phyloP scores from a whole-genome alignment of 2,329 filamentous ascomycete species.

The Colletotrichum theobromicola region DNA sequence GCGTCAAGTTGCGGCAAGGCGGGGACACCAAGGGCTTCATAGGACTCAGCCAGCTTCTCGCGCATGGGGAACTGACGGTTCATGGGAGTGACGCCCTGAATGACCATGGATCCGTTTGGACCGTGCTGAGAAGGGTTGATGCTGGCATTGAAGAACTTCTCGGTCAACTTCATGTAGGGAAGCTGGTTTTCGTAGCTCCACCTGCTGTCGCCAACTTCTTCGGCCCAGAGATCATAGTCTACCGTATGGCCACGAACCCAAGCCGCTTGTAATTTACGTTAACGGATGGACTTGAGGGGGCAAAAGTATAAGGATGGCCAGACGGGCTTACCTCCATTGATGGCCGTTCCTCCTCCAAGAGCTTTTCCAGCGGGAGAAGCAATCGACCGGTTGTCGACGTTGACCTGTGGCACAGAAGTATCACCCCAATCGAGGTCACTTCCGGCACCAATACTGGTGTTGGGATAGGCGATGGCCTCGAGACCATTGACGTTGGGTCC shows the following conservation, averaged over 20 bases:
- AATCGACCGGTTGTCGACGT: conserved; percentile 16
- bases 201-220: conserved; percentile 35
- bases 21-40: conserved; percentile 42
- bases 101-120: conserved; percentile 39
- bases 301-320: neutral
- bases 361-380: conserved; percentile 37
- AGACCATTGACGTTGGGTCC: conserved; percentile 34
- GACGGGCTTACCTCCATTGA: conserved; percentile 40
- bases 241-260: conserved; percentile 48
- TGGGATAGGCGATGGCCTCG: conserved; percentile 28
- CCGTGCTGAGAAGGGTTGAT: conserved; percentile 40
- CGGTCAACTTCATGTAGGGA: conserved; percentile 48
- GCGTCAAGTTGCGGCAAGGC: conserved; percentile 29
- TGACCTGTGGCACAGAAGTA: conserved; percentile 31
- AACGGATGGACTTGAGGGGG: conserved; percentile 19
- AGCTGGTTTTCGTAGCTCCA: conserved; percentile 53
- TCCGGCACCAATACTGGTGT: conserved; percentile 20
- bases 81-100: conserved; percentile 32
- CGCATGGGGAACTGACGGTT: conserved; percentile 43
- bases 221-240: conserved; percentile 52
- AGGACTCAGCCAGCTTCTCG: conserved; percentile 38
- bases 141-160: conserved; percentile 31
- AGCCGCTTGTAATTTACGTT: conserved; percentile 40
- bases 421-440: conserved; percentile 39
- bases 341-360: conserved; percentile 44